A percentile compares a stretch with the other conserved stretches of the same genome.
Conservation (phyloP, 495 filamentous ascomycete species). For the Daldinia bambusicola region DNA sequence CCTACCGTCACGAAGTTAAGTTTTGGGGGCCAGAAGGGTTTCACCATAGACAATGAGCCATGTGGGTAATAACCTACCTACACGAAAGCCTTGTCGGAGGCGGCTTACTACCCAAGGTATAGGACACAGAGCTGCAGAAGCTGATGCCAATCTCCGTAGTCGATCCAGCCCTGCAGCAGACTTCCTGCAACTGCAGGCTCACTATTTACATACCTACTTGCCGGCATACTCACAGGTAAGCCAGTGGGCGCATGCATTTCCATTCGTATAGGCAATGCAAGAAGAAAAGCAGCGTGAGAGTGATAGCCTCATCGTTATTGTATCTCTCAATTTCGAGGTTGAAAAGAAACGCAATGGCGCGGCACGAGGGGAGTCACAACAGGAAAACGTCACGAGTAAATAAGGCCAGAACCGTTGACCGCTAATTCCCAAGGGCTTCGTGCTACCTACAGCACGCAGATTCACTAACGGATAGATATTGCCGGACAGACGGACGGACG, state of each 20-base stretch:
- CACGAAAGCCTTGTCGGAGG: background rate
- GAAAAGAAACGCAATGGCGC: conserved; percentile 13
- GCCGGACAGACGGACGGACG: conserved; percentile 7
- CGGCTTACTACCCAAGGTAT: background rate
- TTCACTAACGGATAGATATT: conserved; percentile 12
- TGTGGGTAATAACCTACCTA: conserved; percentile 25
- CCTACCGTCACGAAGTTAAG: background rate
- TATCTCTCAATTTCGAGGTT: conserved; percentile 1
- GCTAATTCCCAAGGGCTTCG: conserved; percentile 14
- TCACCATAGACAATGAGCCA: conserved; percentile 23
- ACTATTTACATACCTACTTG: background rate
- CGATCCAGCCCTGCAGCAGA: background rate
- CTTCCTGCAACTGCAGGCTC: background rate
- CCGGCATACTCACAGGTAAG: background rate
- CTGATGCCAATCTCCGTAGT: background rate
- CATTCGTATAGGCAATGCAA: background rate
- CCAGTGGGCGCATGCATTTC: background rate
- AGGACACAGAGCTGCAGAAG: background rate
- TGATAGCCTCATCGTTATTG: background rate
- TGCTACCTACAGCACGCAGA: background rate
- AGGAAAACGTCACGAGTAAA: conserved; percentile 23
- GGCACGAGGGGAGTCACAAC: conserved; percentile 2
- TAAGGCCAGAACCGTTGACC: conserved; percentile 19
- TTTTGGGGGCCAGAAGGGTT: conserved; percentile 33
- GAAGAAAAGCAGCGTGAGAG: background rate